Percentiles rank a stretch among this genome's conserved stretches.
These are phyloP conservation scores for Russula sp. DNA, from an alignment of 768 basidiomycete species.

Conservation along the genomic window DNA sequence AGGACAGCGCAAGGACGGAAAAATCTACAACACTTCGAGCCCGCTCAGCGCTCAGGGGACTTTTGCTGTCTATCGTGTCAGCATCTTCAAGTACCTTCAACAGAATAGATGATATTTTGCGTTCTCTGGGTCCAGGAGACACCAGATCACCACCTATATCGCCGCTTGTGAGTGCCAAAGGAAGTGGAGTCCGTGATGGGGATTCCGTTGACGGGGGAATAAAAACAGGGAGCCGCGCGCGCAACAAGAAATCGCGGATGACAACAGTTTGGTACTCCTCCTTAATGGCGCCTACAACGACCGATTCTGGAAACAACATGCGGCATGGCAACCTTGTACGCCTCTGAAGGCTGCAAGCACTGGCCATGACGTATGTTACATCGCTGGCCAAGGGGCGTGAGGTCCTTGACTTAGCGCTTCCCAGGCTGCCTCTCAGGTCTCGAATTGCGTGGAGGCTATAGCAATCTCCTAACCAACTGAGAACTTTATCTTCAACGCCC, in stretches of 20 bases:
- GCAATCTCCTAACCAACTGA: constrained; percentile 70
- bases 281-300: constrained; percentile 51
- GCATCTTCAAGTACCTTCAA: constrained; percentile 53
- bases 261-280: constrained; percentile 49
- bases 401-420: constrained; percentile 35
- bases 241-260: constrained; percentile 65
- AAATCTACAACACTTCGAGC: constrained; percentile 65
- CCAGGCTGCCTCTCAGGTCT: constrained; percentile 31
- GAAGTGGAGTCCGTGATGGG: neutral
- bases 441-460: constrained; percentile 47
- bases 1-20: constrained; percentile 55
- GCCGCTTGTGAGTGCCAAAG: neutral
- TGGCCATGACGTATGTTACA: constrained; percentile 54
- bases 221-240: constrained; percentile 51
- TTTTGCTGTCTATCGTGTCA: constrained; percentile 30
- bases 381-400: constrained; percentile 52
- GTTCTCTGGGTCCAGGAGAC: constrained; percentile 51
- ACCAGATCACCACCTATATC: constrained; percentile 29
- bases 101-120: constrained; percentile 55
- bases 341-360: constrained; percentile 50
- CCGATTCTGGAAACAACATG: constrained; percentile 62
- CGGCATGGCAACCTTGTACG: constrained; percentile 39
- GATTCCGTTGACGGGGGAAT: constrained; percentile 14
- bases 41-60: constrained; percentile 49
- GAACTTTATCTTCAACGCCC: constrained; percentile 79